These are phyloP conservation scores for Metschnikowia vanudenii DNA, from an alignment of 805 yeast species.

Conservation along the genomic window DNA sequence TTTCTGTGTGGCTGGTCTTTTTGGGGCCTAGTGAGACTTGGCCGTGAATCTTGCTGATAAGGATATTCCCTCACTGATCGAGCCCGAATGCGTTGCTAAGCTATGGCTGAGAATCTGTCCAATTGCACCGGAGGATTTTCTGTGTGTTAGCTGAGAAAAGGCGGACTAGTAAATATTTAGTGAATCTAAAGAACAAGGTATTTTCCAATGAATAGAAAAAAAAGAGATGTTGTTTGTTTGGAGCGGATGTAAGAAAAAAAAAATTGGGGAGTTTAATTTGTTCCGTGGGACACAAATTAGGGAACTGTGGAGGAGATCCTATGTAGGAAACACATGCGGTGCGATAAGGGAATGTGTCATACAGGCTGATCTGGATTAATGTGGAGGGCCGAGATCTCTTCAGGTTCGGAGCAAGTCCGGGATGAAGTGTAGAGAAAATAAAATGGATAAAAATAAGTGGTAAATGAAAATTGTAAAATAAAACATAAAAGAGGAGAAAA, in stretches of 20 bases:
- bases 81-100: background rate
- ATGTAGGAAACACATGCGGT: constrained; percentile 4
- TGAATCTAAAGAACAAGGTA: no score
- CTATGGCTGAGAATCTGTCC: background rate
- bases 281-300: background rate
- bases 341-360: constrained; percentile 7
- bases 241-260: background rate
- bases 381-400: background rate
- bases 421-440: no score
- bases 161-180: no score
- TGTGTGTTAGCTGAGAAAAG: background rate
- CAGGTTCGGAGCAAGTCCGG: no score
- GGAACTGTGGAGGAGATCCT: constrained; percentile 11
- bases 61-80: background rate
- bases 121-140: background rate
- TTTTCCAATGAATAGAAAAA: background rate
- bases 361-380: background rate
- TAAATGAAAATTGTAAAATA: no score
- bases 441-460: no score
- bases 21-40: background rate
- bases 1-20: background rate
- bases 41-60: background rate
- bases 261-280: constrained; percentile 1
- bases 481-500: no score
- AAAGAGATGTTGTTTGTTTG: background rate